Evolutionary conservation across 148 eudicot genomes (phyloP).

Genomic region (Rhododendron ferrugineum): DNA sequence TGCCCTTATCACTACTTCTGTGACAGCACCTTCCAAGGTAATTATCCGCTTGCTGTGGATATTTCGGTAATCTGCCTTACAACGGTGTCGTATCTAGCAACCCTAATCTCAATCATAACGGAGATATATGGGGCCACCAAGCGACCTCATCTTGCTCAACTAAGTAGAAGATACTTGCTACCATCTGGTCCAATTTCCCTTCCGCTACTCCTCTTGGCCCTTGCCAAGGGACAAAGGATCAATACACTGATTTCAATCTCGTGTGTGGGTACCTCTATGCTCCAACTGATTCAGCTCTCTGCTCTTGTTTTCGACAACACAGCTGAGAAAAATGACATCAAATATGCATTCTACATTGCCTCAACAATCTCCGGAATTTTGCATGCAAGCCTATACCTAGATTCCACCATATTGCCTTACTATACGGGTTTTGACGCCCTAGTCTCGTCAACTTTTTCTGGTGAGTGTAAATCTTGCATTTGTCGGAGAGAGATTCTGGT

Average conservation of each 20-base stretch:
- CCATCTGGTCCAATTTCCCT: constrained; percentile 50
- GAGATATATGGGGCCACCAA: constrained; percentile 14
- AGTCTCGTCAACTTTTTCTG: constrained; percentile 32
- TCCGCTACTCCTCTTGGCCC: constrained; percentile 32
- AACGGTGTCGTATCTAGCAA: constrained; percentile 23
- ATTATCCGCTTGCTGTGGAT: constrained; percentile 33
- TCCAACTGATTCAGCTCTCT: constrained; percentile 40
- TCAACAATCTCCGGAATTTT: constrained; percentile 50
- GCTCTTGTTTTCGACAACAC: constrained; percentile 33
- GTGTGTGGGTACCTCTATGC: constrained; percentile 35
- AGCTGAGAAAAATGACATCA: constrained; percentile 25
- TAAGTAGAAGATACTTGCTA: constrained; percentile 28
- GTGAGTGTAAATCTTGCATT: constrained; percentile 47
- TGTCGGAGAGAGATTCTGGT: constrained; percentile 33
- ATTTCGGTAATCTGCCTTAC: constrained; percentile 14
- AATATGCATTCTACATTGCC: constrained; percentile 40
- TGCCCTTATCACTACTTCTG: constrained; percentile 64
- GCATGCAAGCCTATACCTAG: constrained; percentile 40
- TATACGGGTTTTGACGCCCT: constrained; percentile 56
- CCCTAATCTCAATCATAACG: constrained; percentile 16
- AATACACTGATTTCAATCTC: constrained; percentile 33
- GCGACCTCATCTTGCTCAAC: constrained; percentile 14
- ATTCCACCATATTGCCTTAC: constrained; percentile 46
- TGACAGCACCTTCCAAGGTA: constrained; percentile 36
- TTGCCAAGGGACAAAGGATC: constrained; percentile 44